Conservation (phyloP, 2,329 filamentous ascomycete species). For the Chalaropsis ovoidea region DNA sequence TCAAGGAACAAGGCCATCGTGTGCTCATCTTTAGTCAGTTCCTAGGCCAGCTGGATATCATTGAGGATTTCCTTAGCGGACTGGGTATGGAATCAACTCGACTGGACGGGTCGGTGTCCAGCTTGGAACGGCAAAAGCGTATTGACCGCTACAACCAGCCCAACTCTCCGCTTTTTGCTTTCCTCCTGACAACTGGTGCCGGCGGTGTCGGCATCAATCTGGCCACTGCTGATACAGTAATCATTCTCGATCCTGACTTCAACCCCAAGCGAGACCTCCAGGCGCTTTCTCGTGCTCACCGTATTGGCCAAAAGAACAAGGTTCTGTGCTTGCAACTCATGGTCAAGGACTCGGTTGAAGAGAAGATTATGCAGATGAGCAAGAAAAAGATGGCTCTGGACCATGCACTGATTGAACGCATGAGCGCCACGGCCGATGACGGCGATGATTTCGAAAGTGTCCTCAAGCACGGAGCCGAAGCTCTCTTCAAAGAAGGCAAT, state of each 20-base stretch:
- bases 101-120: slow-evolving; percentile 73
- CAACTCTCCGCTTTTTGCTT: slow-evolving; percentile 73
- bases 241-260: slow-evolving; percentile 93
- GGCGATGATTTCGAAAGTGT: slow-evolving; percentile 77
- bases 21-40: slow-evolving; percentile 97
- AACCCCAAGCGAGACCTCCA: slow-evolving; percentile 98
- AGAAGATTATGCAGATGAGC: slow-evolving; percentile 92
- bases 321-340: slow-evolving; percentile 92
- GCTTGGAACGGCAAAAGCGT: slow-evolving; percentile 80
- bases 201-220: slow-evolving; percentile 97
- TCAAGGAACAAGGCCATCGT: slow-evolving; percentile 74
- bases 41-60: slow-evolving; percentile 71
- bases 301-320: slow-evolving; percentile 92
- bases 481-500: slow-evolving; percentile 69
- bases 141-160: slow-evolving; percentile 91
- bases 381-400: slow-evolving; percentile 94
- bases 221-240: slow-evolving; percentile 92
- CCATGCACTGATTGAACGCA: slow-evolving; percentile 83
- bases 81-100: slow-evolving; percentile 64
- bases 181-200: slow-evolving; percentile 84
- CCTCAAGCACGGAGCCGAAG: slow-evolving; percentile 74
- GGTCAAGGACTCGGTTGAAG: slow-evolving; percentile 79
- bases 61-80: slow-evolving; percentile 82
- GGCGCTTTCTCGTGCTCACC: slow-evolving; percentile 83
- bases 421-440: slow-evolving; percentile 73